These are phyloP conservation scores for Boletus huronensis DNA, from an alignment of 768 basidiomycete species.

Conservation along the genomic window DNA sequence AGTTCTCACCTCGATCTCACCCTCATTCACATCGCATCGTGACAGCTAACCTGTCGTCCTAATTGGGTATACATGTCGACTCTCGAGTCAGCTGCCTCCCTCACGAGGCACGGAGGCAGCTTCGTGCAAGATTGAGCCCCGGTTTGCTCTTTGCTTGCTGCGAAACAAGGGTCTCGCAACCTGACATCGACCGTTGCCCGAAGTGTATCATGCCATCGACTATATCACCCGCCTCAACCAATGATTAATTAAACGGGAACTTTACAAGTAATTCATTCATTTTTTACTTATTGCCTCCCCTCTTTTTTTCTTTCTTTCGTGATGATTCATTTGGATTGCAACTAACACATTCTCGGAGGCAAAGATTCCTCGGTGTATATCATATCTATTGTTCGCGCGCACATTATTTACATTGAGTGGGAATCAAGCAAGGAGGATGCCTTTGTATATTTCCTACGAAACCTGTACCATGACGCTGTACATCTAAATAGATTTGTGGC, in stretches of 20 bases:
- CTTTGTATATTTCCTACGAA: constrained; percentile 18
- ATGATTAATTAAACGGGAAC: constrained; percentile 20
- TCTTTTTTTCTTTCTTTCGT: neutral
- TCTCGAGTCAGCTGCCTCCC: constrained; percentile 7
- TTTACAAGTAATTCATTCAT: constrained; percentile 3
- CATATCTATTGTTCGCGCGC: constrained; percentile 12
- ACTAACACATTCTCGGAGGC: constrained; percentile 13
- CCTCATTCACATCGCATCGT: constrained; percentile 14
- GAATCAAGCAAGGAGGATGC: neutral
- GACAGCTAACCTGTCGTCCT: constrained; percentile 24
- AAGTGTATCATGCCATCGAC: constrained; percentile 21
- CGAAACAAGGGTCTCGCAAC: constrained; percentile 11
- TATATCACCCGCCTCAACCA: constrained; percentile 15
- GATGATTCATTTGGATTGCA: constrained; percentile 14
- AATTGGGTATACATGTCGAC: constrained; percentile 21
- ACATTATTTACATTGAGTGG: constrained; percentile 1
- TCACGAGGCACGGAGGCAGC: neutral
- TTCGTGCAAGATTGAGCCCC: neutral
- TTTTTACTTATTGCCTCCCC: neutral
- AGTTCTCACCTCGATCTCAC: constrained; percentile 13
- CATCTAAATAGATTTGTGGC: constrained; percentile 1
- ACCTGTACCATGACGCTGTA: constrained; percentile 19
- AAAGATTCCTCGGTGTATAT: constrained; percentile 17
- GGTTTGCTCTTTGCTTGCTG: neutral
- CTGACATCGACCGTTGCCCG: constrained; percentile 11